Evolutionary conservation across 1,284 basidiomycete species (phyloP).

Genomic region (Rhodotorula sp.): DNA sequence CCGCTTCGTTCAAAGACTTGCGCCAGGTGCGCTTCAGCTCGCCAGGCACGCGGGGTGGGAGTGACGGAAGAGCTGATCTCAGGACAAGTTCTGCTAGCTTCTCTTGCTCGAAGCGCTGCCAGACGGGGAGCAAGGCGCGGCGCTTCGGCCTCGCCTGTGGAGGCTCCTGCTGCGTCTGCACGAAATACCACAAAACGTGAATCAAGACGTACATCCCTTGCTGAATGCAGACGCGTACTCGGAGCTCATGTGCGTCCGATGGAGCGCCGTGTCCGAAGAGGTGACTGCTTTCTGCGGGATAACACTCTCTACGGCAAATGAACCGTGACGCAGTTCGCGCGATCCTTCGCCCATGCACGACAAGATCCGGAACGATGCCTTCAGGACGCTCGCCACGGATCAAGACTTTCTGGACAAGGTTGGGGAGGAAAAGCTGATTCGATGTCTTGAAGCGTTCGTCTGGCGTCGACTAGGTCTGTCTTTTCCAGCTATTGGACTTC

Average conservation of each 20-base stretch:
- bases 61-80: too few species aligned
- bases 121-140: conserved; percentile 12
- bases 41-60: neutral
- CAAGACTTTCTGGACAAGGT: conserved; percentile 92
- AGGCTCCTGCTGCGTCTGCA: conserved; percentile 78
- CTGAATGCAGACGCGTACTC: conserved; percentile 75
- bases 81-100: conserved; percentile 4
- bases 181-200: neutral
- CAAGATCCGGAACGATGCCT: conserved; percentile 58
- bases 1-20: conserved; percentile 9
- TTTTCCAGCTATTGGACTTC: neutral
- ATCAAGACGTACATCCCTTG: conserved; percentile 53
- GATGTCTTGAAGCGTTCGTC: conserved; percentile 91
- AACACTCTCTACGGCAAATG: too few species aligned
- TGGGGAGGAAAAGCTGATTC: conserved; percentile 92
- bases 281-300: too few species aligned
- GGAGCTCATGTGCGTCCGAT: conserved; percentile 74
- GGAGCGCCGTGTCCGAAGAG: too few species aligned
- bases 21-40: conserved; percentile 12
- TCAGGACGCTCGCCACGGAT: conserved; percentile 90
- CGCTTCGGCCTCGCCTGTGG: conserved; percentile 64
- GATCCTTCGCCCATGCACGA: conserved; percentile 35
- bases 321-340: conserved; percentile 12
- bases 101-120: conserved; percentile 31
- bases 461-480: conserved; percentile 80